Percentiles rank a stretch among this genome's conserved stretches.
These are phyloP conservation scores for Cercospora janseana DNA, from an alignment of 2,329 filamentous ascomycete genomes.

Conservation along the genomic window DNA sequence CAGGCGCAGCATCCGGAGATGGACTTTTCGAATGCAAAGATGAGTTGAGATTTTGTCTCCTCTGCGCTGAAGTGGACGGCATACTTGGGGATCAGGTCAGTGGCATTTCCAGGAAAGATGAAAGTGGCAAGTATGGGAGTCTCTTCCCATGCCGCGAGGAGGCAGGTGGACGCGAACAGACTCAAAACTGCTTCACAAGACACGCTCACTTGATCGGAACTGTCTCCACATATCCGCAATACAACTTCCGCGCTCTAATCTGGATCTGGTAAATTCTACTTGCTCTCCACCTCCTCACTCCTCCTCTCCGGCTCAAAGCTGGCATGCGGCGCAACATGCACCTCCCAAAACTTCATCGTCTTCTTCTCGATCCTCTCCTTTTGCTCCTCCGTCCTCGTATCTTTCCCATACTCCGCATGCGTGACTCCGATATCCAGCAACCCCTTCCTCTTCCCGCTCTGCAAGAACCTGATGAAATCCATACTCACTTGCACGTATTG, in stretches of 20 bases:
- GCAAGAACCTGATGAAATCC: conserved; percentile 54
- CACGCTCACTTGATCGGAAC: too few species aligned
- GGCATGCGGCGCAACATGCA: conserved; percentile 36
- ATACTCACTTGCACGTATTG: conserved; percentile 60
- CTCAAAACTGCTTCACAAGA: too few species aligned
- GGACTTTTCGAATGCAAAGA: conserved; percentile 66
- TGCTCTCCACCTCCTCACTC: background rate
- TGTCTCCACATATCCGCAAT: too few species aligned
- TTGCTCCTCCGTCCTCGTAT: conserved; percentile 22
- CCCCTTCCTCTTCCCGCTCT: conserved; percentile 43
- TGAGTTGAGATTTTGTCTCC: conserved; percentile 34
- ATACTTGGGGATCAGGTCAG: too few species aligned
- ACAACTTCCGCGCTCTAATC: too few species aligned
- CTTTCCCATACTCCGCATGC: conserved; percentile 36
- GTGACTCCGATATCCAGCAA: conserved; percentile 51
- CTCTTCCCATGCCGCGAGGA: too few species aligned
- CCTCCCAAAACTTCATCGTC: conserved; percentile 39
- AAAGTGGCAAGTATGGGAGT: too few species aligned
- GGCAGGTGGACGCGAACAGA: too few species aligned
- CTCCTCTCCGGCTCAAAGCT: conserved; percentile 10
- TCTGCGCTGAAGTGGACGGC: background rate
- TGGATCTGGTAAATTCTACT: too few species aligned
- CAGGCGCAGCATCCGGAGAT: conserved; percentile 74
- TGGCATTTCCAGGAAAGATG: too few species aligned
- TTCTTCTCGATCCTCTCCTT: conserved; percentile 18